Conservation (phyloP, 2,329 filamentous ascomycete species). For the Diplocarpon rosae region DNA sequence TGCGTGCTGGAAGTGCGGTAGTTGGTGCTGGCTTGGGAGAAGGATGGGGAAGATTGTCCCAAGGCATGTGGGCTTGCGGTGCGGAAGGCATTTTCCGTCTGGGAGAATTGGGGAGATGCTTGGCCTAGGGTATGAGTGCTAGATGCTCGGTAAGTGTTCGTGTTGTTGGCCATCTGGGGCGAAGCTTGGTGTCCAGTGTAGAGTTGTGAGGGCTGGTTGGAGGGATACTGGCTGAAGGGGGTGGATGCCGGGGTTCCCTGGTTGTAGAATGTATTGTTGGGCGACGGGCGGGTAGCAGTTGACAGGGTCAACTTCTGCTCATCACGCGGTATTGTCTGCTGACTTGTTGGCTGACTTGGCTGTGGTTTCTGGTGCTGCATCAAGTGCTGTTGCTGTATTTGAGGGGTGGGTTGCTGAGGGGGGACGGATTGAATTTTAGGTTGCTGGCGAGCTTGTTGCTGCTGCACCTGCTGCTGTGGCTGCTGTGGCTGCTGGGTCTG, state of each 20-base stretch:
- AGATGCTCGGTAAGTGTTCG: slow-evolving; percentile 19
- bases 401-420: slow-evolving; percentile 6
- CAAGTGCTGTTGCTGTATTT: slow-evolving; percentile 5
- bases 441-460: slow-evolving; percentile 6
- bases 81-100: slow-evolving; percentile 23
- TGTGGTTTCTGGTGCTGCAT: slow-evolving; percentile 13
- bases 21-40: slow-evolving; percentile 19
- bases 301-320: slow-evolving; percentile 20
- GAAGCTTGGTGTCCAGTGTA: slow-evolving; percentile 23
- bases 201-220: slow-evolving; percentile 24
- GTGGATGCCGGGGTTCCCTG: slow-evolving; percentile 17
- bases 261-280: slow-evolving; percentile 19
- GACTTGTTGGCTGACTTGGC: slow-evolving; percentile 15
- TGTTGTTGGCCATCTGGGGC: slow-evolving; percentile 22
- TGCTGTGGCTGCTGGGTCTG: slow-evolving; percentile 5
- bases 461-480: slow-evolving; percentile 6
- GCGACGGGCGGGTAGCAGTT: slow-evolving; percentile 15
- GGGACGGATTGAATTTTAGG: slow-evolving; percentile 3
- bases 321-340: slow-evolving; percentile 20
- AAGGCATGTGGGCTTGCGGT: slow-evolving; percentile 24
- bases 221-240: slow-evolving; percentile 23
- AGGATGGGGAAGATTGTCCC: slow-evolving; percentile 23
- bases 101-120: slow-evolving; percentile 23
- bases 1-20: slow-evolving; percentile 17
- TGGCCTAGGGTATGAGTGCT: slow-evolving; percentile 21